A percentile compares a stretch with the other conserved stretches of the same genome.
Conservation (phyloP, 1,284 basidiomycete genomes). For the Albatrellus sp. region DNA sequence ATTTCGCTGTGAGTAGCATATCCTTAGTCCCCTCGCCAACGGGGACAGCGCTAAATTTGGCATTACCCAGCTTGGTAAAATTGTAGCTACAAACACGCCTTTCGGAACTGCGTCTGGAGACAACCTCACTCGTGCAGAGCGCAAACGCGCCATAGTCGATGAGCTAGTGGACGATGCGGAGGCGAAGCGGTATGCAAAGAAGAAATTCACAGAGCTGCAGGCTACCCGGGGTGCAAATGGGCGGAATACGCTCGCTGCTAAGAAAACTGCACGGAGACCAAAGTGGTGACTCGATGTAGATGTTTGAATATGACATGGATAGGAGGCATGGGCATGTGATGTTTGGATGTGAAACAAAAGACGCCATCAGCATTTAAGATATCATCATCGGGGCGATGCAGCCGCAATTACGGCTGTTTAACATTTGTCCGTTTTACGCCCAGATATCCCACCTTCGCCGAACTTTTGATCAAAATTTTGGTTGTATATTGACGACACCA, state of each 20-base stretch:
- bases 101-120: conserved; percentile 65
- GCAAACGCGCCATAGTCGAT: conserved; percentile 79
- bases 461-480: too few species aligned
- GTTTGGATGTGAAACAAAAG: too few species aligned
- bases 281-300: conserved; percentile 45
- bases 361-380: too few species aligned
- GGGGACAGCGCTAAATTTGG: background rate
- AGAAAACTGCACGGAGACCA: conserved; percentile 44
- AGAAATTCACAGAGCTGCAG: conserved; percentile 86
- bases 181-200: conserved; percentile 81
- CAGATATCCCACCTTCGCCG: too few species aligned
- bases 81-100: conserved; percentile 65
- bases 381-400: too few species aligned
- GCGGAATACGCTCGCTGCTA: conserved; percentile 60
- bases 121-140: conserved; percentile 53
- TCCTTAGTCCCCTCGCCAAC: background rate
- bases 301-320: too few species aligned
- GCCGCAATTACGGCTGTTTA: too few species aligned
- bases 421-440: too few species aligned
- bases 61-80: conserved; percentile 67
- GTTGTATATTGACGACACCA: too few species aligned
- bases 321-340: too few species aligned
- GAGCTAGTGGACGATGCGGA: conserved; percentile 83
- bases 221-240: conserved; percentile 60
- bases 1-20: conserved; percentile 63